Base-by-base conservation (phyloP, 345 rosid species). In the Viola odorata region DNA sequence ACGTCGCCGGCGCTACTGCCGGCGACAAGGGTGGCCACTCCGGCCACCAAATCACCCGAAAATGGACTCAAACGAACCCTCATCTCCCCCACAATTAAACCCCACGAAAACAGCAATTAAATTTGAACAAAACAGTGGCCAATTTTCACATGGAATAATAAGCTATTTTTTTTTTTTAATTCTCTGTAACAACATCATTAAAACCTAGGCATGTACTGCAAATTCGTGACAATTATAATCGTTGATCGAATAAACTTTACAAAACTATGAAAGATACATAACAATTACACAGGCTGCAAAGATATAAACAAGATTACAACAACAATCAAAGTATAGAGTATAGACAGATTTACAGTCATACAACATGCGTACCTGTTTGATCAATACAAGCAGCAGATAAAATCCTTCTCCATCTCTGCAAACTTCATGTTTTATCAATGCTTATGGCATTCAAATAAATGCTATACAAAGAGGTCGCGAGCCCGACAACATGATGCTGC, bases 401-500 rank as follows among this genome's bases (percentile, higher is more conserved):
- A 53, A 41, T 49, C 32, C 45, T 44, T 66, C n/a, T 16, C 45
- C 12, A 60, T 41, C 37, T 17, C 63, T 49, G 50, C 14, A 57
- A 16, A 9, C 12, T 8, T 54, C n/a, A 3, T 51, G 49, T 59
- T 58, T 50, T 50, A 16, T 54, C 51, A 55, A 37, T 50, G 66
- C 69, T 51, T 67, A 50, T 42, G 15, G 75, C 52, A 57, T 17
- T 45, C 58, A 45, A 64, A 73, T 52, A 14, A 64, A 69, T 60
- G 72, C 70, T 66, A 23, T 58, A 66, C 72, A 61, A 66, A 64
- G 32, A 72, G 32, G 60, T 15, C 53, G 40, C 40, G 13, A 62
- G 58, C 65, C 72, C 63, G 41, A 50, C 40, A 7, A 64, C 52
- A 45, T 3, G 45, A 66, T 64, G 65, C 68, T 65, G 74, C 69